phyloP scores from a whole-genome alignment of 2,329 filamentous ascomycete genomes.

The Epichloe festucae region DNA sequence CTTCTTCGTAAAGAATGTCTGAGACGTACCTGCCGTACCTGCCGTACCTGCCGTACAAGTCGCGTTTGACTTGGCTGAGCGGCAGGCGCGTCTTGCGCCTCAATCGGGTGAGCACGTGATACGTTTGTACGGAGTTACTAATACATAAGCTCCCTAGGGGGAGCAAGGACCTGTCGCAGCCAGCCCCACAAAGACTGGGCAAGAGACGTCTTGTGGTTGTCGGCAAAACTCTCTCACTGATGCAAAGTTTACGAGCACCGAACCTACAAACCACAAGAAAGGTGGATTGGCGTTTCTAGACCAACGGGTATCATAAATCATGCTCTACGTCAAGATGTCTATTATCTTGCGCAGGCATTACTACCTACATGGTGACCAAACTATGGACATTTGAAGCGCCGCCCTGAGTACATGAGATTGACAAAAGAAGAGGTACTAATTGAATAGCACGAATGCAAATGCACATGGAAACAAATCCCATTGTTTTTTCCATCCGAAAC shows the following conservation, averaged over 20 bases:
- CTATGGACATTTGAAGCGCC: background rate
- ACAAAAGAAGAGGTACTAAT: background rate
- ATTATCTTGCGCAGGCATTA: background rate
- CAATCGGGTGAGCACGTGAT: slow-evolving; percentile 9
- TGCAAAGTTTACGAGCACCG: too few relatives aligned
- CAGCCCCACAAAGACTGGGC: background rate
- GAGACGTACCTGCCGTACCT: background rate
- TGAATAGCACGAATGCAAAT: background rate
- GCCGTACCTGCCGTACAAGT: background rate
- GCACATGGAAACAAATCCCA: background rate
- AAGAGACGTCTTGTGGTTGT: too few relatives aligned
- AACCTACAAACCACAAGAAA: background rate
- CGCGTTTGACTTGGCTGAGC: background rate
- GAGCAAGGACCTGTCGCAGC: background rate
- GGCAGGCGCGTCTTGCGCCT: slow-evolving; percentile 2
- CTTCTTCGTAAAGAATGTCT: background rate
- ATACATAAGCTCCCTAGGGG: too few relatives aligned
- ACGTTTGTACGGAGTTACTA: too few relatives aligned
- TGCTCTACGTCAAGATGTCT: background rate
- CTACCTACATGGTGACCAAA: slow-evolving; percentile 1
- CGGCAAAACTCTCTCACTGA: too few relatives aligned
- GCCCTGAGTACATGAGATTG: background rate
- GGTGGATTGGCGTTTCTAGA: background rate
- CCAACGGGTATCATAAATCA: background rate
- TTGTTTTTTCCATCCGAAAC: background rate